Conservation (phyloP, 2,329 filamentous ascomycete genomes). For the Trichothecium sympodiale region DNA sequence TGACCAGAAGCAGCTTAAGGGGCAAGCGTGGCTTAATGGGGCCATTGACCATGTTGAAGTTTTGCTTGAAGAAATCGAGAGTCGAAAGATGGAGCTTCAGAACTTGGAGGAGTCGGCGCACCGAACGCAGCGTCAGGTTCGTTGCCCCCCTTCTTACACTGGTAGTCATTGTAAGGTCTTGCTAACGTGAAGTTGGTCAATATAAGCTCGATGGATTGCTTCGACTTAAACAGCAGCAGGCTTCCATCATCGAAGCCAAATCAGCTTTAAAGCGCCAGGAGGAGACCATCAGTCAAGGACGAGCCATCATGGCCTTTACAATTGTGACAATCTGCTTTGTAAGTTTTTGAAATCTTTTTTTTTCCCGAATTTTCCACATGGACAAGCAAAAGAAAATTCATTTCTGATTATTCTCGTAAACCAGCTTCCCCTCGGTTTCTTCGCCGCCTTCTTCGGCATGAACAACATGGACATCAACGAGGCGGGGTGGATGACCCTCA, state of each 20-base stretch:
- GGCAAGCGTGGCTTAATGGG: no score
- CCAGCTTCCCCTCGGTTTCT: slow-evolving; percentile 24
- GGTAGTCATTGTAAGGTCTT: background rate
- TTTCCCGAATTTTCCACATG: background rate
- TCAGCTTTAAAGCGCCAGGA: slow-evolving; percentile 25
- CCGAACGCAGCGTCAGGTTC: background rate
- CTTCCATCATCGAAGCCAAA: slow-evolving; percentile 31
- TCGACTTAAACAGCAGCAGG: slow-evolving; percentile 33
- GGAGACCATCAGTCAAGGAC: slow-evolving; percentile 28
- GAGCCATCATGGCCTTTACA: slow-evolving; percentile 34
- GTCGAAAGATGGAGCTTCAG: background rate
- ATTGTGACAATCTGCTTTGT: slow-evolving; percentile 35
- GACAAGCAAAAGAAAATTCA: no score
- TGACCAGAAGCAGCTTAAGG: no score
- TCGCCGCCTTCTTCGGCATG: slow-evolving; percentile 27
- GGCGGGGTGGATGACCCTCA: background rate
- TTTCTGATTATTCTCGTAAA: background rate
- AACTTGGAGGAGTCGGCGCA: slow-evolving; percentile 1
- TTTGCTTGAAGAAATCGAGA: background rate
- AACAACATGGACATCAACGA: slow-evolving; percentile 13
- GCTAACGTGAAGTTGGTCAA: background rate
- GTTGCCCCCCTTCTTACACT: no score
- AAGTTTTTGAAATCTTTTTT: slow-evolving; percentile 7
- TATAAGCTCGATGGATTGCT: slow-evolving; percentile 22
- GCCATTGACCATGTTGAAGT: background rate